Evolutionary conservation across 1,139 yeast species (phyloP), one percentile per base, ranked within the genome.

Genomic region (Starmera stellimalicola): DNA sequence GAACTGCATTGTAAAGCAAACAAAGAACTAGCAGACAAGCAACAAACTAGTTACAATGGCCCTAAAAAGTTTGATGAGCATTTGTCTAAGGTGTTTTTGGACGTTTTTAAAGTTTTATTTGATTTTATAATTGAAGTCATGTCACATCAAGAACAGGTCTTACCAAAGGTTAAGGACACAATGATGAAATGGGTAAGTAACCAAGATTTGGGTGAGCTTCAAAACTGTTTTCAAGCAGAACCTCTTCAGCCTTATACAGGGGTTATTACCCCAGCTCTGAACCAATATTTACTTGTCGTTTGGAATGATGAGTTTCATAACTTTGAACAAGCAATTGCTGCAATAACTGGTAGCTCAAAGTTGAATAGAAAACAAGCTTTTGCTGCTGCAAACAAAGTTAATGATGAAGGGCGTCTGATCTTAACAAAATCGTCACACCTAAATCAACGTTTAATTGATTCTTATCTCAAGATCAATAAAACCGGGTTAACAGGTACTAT

Each of bases 251-350:
- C 52, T 7, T 48, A 41, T 18, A 41, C 39, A 23, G 44, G 39
- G 12, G 38, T 42, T 12, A 38, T 36, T 22, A 22, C 25, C 11
- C 25, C 25, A 22, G n/a, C n/a, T 3, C 37, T 41, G 9, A 35
- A 38, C 7, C 45, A 40, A 29, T 38, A 71, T 62, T 57, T 61
- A 31, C 61, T 77, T 23, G 52, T 77, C 16, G 58, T 80, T 16
- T 81, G 87, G 80, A 81, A 81, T 51, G 93, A 81, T 48, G 91
- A 81, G 48, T 65, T 62, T 42, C 91, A 81, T 49, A 69, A 73
- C 45, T 68, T 68, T 43, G 61, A 65, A 2, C 60, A 59, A 37
- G 56, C 52, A 3, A 46, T 43, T 25, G 26, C 30, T 12, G 50
- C 50, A 5, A 42, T 51, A n/a, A 30, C 34, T 3, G 61, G 63